Evolutionary conservation across 768 basidiomycete genomes (phyloP).

Genomic region (Lactarius hengduanensis): DNA sequence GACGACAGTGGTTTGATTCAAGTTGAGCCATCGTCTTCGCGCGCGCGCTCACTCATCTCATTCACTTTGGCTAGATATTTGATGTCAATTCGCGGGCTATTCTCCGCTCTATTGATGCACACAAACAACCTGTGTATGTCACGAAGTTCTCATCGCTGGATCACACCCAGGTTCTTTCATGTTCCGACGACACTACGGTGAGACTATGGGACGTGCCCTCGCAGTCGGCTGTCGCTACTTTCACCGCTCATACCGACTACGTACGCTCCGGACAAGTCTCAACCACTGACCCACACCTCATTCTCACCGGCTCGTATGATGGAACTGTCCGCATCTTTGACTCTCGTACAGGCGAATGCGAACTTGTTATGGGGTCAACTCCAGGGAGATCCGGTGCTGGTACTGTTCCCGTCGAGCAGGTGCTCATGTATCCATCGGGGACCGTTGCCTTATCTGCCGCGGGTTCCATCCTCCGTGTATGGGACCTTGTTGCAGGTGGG

Average conservation of each 20-base stretch:
- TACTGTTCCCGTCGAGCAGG: conserved; percentile 79
- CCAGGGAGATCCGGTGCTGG: conserved; percentile 35
- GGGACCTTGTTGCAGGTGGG: conserved; percentile 93
- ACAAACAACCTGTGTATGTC: conserved; percentile 96
- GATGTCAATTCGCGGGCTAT: conserved; percentile 91
- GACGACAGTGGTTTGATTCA: conserved; percentile 92
- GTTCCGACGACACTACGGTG: conserved; percentile 94
- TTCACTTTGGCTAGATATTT: conserved; percentile 58
- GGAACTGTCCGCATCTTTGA: conserved; percentile 88
- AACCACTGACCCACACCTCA: conserved; percentile 72
- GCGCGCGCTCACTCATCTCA: conserved; percentile 4
- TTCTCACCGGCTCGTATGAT: conserved; percentile 95
- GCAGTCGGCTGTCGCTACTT: conserved; percentile 73
- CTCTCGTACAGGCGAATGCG: conserved; percentile 74
- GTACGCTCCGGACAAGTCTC: conserved; percentile 92
- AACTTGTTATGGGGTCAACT: conserved; percentile 69
- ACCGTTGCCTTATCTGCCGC: conserved; percentile 82
- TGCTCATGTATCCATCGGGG: conserved; percentile 88
- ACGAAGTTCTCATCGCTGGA: conserved; percentile 84
- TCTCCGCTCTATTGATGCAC: conserved; percentile 85
- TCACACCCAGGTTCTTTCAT: conserved; percentile 85
- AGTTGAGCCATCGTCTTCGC: conserved; percentile 36
- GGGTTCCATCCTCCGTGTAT: conserved; percentile 89
- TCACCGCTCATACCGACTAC: conserved; percentile 89
- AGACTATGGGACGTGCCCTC: conserved; percentile 96